Percentiles rank a stretch among this genome's conserved stretches.
These are phyloP conservation scores for Leavenworthia alabamica DNA, from an alignment of 345 rosid species.

Conservation along the genomic window DNA sequence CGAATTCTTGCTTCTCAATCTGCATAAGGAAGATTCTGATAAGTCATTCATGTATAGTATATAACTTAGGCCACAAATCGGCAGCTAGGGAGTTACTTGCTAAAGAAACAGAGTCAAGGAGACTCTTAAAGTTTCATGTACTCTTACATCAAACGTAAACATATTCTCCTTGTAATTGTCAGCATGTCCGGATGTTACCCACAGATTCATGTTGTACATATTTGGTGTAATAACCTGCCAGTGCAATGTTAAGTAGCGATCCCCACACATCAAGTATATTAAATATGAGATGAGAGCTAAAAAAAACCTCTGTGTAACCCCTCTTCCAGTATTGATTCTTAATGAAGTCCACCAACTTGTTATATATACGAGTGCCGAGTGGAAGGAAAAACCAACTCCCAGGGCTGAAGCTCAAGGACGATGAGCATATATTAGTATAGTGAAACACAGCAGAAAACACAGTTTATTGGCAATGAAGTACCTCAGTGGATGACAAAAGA, in stretches of 20 bases:
- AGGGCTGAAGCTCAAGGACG: constrained; percentile 54
- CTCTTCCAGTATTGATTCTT: constrained; percentile 62
- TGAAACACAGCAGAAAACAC: neutral
- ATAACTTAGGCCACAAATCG: too few species aligned
- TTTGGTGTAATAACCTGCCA: constrained; percentile 89
- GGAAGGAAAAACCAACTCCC: constrained; percentile 99
- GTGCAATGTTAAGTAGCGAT: constrained; percentile 11
- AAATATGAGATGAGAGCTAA: neutral
- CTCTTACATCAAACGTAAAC: constrained; percentile 83
- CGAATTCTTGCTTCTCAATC: constrained; percentile 95
- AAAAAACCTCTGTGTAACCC: constrained; percentile 83
- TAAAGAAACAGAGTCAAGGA: constrained; percentile 1
- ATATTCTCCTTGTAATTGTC: constrained; percentile 94
- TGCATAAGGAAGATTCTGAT: constrained; percentile 26
- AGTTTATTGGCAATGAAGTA: constrained; percentile 17
- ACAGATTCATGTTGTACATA: constrained; percentile 89
- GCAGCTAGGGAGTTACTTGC: constrained; percentile 2
- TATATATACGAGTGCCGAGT: constrained; percentile 78
- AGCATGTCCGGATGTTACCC: constrained; percentile 97
- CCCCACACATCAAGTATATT: constrained; percentile 4
- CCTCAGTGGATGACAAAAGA: constrained; percentile 87
- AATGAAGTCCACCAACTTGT: constrained; percentile 76
- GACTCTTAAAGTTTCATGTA: neutral
- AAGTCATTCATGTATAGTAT: neutral
- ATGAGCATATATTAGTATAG: constrained; percentile 4